A percentile compares a stretch with the other conserved stretches of the same genome.
These are phyloP conservation scores for Metschnikowia amazonensis DNA, from an alignment of 805 yeast genomes.

Conservation along the genomic window DNA sequence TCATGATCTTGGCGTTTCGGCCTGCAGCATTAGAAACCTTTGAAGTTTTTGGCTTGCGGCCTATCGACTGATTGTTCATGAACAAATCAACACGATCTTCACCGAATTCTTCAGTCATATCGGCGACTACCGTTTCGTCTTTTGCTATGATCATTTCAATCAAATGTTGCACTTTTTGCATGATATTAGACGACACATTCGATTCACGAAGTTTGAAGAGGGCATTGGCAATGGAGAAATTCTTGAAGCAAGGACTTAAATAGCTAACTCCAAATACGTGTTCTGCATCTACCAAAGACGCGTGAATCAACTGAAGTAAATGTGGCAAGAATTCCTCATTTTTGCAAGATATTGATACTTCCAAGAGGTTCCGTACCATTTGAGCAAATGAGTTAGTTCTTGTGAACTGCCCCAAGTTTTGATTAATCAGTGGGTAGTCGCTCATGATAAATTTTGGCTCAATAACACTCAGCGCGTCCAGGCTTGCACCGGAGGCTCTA, in stretches of 20 bases:
- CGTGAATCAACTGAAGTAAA: constrained; percentile 67
- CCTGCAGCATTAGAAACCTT: constrained; percentile 53
- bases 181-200: constrained; percentile 45
- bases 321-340: constrained; percentile 56
- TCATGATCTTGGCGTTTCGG: constrained; percentile 60
- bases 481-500: constrained; percentile 29
- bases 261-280: constrained; percentile 35
- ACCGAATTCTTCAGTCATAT: constrained; percentile 57
- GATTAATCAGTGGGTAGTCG: constrained; percentile 30
- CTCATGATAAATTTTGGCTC: constrained; percentile 40
- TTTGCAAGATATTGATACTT: constrained; percentile 45
- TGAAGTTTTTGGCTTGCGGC: constrained; percentile 47
- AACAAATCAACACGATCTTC: constrained; percentile 47
- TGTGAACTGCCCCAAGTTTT: constrained; percentile 46
- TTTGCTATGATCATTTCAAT: constrained; percentile 48
- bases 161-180: constrained; percentile 38
- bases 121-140: constrained; percentile 48
- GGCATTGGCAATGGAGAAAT: constrained; percentile 49
- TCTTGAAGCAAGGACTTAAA: constrained; percentile 44
- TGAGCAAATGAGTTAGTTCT: constrained; percentile 53
- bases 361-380: constrained; percentile 54
- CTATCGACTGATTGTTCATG: constrained; percentile 32
- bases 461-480: constrained; percentile 40
- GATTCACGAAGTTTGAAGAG: constrained; percentile 30
- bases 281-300: constrained; percentile 52